Evolutionary conservation across 1,139 yeast genomes (phyloP).

Genomic region (Taphrina wiesneri): DNA sequence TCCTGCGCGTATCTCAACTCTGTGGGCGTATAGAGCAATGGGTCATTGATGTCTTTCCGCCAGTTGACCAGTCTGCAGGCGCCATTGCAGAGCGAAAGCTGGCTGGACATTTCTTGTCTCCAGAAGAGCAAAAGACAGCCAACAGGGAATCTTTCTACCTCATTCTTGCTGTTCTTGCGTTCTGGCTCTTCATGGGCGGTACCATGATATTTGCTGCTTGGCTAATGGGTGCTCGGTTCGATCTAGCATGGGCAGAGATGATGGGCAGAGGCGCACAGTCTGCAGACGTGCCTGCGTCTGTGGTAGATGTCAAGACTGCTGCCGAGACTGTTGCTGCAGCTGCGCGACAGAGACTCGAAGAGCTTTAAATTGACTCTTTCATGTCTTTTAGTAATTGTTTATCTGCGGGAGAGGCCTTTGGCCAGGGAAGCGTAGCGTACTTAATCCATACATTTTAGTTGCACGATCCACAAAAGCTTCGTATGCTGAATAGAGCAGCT

Average conservation of each 20-base stretch:
- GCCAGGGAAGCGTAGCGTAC: background rate
- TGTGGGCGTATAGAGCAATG: slow-evolving; percentile 71
- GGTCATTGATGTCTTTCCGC: slow-evolving; percentile 40
- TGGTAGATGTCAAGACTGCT: slow-evolving; percentile 4
- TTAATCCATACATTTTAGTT: too few relatives aligned
- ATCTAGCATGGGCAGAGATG: slow-evolving; percentile 26
- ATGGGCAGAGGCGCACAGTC: slow-evolving; percentile 5
- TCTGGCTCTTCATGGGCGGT: slow-evolving; percentile 40
- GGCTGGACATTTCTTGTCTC: background rate
- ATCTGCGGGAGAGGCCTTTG: background rate
- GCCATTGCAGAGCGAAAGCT: slow-evolving; percentile 21
- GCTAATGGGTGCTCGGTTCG: slow-evolving; percentile 42
- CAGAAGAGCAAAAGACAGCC: slow-evolving; percentile 26
- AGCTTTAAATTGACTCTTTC: background rate
- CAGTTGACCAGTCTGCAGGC: slow-evolving; percentile 20
- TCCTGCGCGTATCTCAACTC: slow-evolving; percentile 74
- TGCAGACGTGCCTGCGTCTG: background rate
- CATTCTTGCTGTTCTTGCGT: slow-evolving; percentile 40
- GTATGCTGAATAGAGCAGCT: too few relatives aligned
- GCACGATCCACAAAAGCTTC: too few relatives aligned
- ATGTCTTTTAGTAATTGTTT: background rate
- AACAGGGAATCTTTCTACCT: slow-evolving; percentile 37
- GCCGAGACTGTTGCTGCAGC: slow-evolving; percentile 2
- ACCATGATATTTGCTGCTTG: slow-evolving; percentile 41
- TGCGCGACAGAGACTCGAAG: background rate